Base-by-base conservation (phyloP, 768 basidiomycete genomes). In the Lactifluus volemus region DNA sequence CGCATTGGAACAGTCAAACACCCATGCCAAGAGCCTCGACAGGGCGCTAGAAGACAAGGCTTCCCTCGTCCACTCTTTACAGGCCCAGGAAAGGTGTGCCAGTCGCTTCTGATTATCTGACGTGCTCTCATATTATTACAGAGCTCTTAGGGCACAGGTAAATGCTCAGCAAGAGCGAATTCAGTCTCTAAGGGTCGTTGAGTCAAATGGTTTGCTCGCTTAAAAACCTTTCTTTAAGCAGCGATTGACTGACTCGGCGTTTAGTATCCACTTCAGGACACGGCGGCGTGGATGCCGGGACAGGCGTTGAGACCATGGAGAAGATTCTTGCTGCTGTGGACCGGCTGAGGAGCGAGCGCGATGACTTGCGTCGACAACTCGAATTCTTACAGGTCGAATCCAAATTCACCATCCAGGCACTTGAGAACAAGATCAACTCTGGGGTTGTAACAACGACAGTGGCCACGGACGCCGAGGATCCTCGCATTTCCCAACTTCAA, bases 311-410 rank as follows among this genome's bases (percentile, higher is more conserved):
- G 69, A 73, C 11, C 48, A 75, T 86, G 38, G 81, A 81, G 62
- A 80, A 79, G 42, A 75, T 90, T 25, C 74, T 90, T 53, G 71
- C 71, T 30, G 83, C 88, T 1, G 75, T 88, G 47, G 80, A 83
- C n/a, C 81, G 88, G 38, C 74, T 90, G 49, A 83, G 89, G 5
- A 70, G 71, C 4, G 87, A 91, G 65, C 78, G 88, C 5, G 84
- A 90, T 63, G 74, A 71, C 49, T 76, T 89, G 30, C 78, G 78
- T 53, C 78, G 84, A 6, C 79, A 85, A 56, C 71, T 91, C 14
- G 78, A 86, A 52, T 92, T 90, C 71, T 73, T 86, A 56, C 79
- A 86, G 64, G 75, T 77, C 3, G 89, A 92, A 72, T 81, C 82
- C 29, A 80, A 75, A 64, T 86, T 88, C 66, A 74, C 82, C 2